Evolutionary conservation across 2,329 filamentous ascomycete genomes (phyloP), one percentile per base, ranked within the genome.

Genomic region (Paecilomyces niveus): DNA sequence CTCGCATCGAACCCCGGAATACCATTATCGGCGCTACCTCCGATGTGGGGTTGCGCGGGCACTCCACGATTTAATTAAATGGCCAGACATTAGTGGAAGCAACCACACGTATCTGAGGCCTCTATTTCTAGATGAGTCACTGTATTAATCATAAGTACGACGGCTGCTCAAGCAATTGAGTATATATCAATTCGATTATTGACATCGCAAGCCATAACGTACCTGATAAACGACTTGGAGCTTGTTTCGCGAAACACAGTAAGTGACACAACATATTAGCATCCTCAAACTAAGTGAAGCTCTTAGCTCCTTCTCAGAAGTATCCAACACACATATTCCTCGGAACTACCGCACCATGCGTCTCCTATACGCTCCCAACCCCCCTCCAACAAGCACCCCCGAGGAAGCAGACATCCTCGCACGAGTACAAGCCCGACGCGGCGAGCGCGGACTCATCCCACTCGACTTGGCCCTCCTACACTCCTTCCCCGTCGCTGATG

Each of bases 391-490:
- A 62, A 68, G 65, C 21, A 75, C 73, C 29, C 65, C 74, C 45
- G 76, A 79, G 39, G 81, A 84, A 64, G 74, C 80, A 60, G 76
- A 75, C 22, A 77, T 83, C 32, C 75, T 83, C 50, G 71, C 78
- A 54, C 76, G 79, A 45, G 76, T 85, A 10, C 76, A 80, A 66
- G 75, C 78, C 54, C 77, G 82, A 57, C 74, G 82, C 61, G 81
- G 79, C 26, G 74, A 77, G 21, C 75, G 75, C 51, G 76, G 75
- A 1, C 74, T 85, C 26, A 75, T 83, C 49, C 77, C 80, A 5
- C 76, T 84, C 9, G 82, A 85, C 64, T 77, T 78, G 24, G 75
- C 82, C 1, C 73, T 84, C 6, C 72, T 85, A 2, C 81, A 84
- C 65, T 78, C 81, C 3, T 82, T 80, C 50, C 78, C 80, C 2